Base-by-base conservation (phyloP, 345 rosid genomes). In the Trapa bicornis region DNA sequence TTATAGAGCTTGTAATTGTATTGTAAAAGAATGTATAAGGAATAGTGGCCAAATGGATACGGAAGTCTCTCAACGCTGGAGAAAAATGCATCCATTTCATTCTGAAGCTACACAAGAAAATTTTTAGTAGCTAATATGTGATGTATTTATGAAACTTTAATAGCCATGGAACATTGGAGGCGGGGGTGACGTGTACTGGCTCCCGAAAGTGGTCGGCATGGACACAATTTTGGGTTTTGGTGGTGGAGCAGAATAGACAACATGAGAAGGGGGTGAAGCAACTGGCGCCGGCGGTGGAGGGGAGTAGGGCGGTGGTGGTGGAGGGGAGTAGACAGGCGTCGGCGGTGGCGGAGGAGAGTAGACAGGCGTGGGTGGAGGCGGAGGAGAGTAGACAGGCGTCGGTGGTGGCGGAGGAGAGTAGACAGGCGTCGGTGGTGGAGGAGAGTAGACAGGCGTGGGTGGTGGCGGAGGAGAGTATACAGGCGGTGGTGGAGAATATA, bases 141-240 rank as follows among this genome's bases (percentile, higher is more conserved):
- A 1, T 7, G 43, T 42, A 43, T 65, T 29, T 36, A 32, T 3
- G 14, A 43, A 61, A 41, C 63, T 82, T 22, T 81, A 91, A 74
- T 91, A 88, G 74, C 97, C 97, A n/a, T 72, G 83, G 73, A 83
- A 76, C 67, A 81, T 67, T 39, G 96, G 96, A 15, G 96, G 96
- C 39, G 96, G 96, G 29, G 96, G 96, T 4, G 96, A 89, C 6
- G 84, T 65, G 74, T 89, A 89, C 41, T 83, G 75, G 70, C 72
- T 78, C 32, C 96, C 96, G 5, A 89, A 56, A 66, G 67, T 68
- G 73, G 86, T 80, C 16, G 96, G 96, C 52, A 89, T 77, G 65
- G 68, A 29, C 50, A 85, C 9, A 29, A 79, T 79, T 2, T 78
- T 72, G 29, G 37, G 33, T n/a, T 72, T 67, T 7, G 87, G 73